phyloP scores from a whole-genome alignment of 108 stramenopile genomes.

The Tribonema minus region DNA sequence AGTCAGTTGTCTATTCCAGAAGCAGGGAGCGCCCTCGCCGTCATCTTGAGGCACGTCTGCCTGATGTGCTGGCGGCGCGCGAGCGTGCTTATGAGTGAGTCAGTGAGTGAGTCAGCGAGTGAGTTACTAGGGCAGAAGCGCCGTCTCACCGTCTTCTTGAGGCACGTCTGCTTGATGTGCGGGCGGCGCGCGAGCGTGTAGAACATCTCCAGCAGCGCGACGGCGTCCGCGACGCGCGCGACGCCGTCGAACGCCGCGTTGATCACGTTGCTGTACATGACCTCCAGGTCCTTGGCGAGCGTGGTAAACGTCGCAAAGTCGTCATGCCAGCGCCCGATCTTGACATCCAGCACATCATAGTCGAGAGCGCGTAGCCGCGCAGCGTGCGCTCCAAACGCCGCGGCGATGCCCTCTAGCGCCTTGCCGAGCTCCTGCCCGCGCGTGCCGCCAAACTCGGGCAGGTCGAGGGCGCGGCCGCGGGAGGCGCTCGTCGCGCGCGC shows the following conservation, averaged over 20 bases:
- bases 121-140: too few relatives aligned
- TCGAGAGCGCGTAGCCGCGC: constrained; percentile 55
- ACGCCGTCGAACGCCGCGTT: constrained; percentile 60
- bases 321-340: constrained; percentile 60
- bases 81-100: too few relatives aligned
- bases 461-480: background rate
- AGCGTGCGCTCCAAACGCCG: constrained; percentile 57
- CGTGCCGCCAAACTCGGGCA: constrained; percentile 63
- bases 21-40: too few relatives aligned
- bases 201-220: constrained; percentile 61
- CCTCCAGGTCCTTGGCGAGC: constrained; percentile 59
- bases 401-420: constrained; percentile 12
- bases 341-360: constrained; percentile 63
- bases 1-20: too few relatives aligned
- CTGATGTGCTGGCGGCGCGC: constrained; percentile 55
- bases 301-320: constrained; percentile 65
- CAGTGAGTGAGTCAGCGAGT: too few relatives aligned
- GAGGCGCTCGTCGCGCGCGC: constrained; percentile 40
- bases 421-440: constrained; percentile 48
- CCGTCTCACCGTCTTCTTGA: constrained; percentile 58
- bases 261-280: constrained; percentile 65
- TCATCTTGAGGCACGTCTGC: constrained; percentile 61
- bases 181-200: constrained; percentile 54
- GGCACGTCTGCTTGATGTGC: constrained; percentile 57
- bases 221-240: constrained; percentile 53